Base-by-base conservation (phyloP, 495 filamentous ascomycete species). In the Penicillium atrosanguineum region DNA sequence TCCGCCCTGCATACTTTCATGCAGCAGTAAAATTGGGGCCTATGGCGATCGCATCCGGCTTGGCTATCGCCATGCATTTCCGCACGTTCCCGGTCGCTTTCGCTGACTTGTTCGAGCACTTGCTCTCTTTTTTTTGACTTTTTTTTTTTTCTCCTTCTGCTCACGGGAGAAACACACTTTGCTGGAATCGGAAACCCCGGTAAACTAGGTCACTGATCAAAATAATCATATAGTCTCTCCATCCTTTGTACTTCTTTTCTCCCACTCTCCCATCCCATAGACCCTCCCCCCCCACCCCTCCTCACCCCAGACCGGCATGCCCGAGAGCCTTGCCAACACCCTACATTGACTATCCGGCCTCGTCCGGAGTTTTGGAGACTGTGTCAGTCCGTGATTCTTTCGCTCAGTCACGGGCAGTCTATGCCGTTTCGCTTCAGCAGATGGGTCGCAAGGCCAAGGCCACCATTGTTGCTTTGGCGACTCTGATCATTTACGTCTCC, bases 401-500 rank as follows among this genome's bases (percentile, higher is more conserved):
- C 34, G 46, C 41, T 42, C 44, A 23, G 26, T 52, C 59, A 51
- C 16, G 62, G 53, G 60, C 56, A 38, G 51, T 61, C 47, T 53
- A 44, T 50, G 46, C 59, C 54, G 48, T 51, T 57, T 63, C 55
- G 44, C 46, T 68, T 53, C 66, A 68, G 66, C 73, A 70, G 70
- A 77, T 74, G 74, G 58, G 66, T 48, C 68, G 67, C 52, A 73
- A 70, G 56, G 63, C 63, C 44, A 70, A 69, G 47, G 61, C 64
- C 44, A 63, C 67, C 46, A 74, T 77, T 62, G 57, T 64, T 45
- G 56, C 71, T n/a, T 63, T 78, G 42, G 66, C 72, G 36, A 69
- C 64, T 16, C 59, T 78, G 50, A 76, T 78, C 51, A 64, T 65
- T 20, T 80, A 81, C 67, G 63, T 80, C 12, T 63, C 70, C 15